phyloP scores from a whole-genome alignment of 345 rosid genomes.

The Syzygium aqueum region DNA sequence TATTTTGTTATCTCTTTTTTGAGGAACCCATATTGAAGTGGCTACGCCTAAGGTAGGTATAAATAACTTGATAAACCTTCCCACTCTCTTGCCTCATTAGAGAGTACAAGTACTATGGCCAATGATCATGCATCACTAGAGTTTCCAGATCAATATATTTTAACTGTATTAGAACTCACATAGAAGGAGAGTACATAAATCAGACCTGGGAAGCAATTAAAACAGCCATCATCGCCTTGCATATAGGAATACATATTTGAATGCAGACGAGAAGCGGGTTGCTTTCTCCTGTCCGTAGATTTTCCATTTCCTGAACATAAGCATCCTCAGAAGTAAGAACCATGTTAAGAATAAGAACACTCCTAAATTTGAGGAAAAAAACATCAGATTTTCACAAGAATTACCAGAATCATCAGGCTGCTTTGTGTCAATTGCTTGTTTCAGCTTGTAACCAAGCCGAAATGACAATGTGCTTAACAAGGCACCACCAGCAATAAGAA shows the following conservation, averaged over 20 bases:
- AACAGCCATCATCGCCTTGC: conserved; percentile 43
- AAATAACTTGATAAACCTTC: neutral
- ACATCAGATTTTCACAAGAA: neutral
- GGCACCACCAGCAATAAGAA: conserved; percentile 90
- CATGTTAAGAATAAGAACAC: neutral
- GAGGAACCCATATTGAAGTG: neutral
- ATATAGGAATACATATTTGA: conserved; percentile 40
- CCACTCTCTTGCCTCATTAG: neutral
- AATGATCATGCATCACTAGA: neutral
- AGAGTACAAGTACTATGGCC: neutral
- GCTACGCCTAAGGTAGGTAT: neutral
- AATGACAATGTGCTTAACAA: conserved; percentile 85
- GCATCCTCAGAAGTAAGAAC: neutral
- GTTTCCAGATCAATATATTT: neutral
- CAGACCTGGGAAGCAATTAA: conserved; percentile 49
- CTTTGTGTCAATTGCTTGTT: conserved; percentile 56
- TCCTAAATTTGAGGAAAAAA: neutral
- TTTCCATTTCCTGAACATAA: conserved; percentile 32
- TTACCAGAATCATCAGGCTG: conserved; percentile 33
- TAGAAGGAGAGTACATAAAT: neutral
- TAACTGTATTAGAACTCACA: neutral
- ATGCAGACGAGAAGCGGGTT: conserved; percentile 29
- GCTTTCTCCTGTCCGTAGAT: conserved; percentile 32
- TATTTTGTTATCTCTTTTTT: neutral
- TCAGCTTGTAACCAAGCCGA: conserved; percentile 86